Base-by-base conservation (phyloP, 2,329 filamentous ascomycete genomes). In the Fusarium sp. region DNA sequence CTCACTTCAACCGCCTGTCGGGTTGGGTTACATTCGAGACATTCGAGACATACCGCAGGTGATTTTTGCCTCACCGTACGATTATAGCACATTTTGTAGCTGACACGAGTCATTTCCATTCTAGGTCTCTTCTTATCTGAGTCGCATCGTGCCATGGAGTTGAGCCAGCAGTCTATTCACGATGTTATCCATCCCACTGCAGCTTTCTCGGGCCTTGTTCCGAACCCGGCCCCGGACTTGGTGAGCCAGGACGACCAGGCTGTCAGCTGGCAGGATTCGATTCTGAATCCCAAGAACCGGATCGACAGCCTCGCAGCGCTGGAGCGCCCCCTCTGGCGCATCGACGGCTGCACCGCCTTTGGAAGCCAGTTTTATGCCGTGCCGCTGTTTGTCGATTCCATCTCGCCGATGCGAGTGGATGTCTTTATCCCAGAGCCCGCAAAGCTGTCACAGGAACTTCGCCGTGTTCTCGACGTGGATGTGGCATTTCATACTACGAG, bases 261-360 rank as follows among this genome's bases (percentile, higher is more conserved):
- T 20, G 45, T 54, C 37, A 63, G 64, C 52, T 91, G 89, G 89
- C 78, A 81, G 14, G 69, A 78, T 4, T 91, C 89, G 6, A 80
- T 83, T 45, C 82, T 91, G 48, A 92, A 92, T 71, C 90, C 89
- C 9, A 90, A 89, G 78, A 91, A 91, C 76, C 85, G 89, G 68
- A 88, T 91, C 77, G 85, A 91, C 77, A 90, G 88, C 71, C 85
- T 92, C 18, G 85, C 84, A 4, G 80, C 83, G 9, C 84, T 85
- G 3, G 59, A 75, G 16, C 74, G 81, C 1, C 85, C 88, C 2
- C 79, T 88, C 9, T 92, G 90, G 89, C 85, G 88, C 37, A 86
- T 92, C 57, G 89, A 92, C 73, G 89, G 90, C 58, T 89, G 86
- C 74, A 87, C 88, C 24, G 87, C 85, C 20, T 84, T 89, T 64